Evolutionary conservation across 1,284 basidiomycete species (phyloP).

Genomic region (Lentinula novae-zelandiae): DNA sequence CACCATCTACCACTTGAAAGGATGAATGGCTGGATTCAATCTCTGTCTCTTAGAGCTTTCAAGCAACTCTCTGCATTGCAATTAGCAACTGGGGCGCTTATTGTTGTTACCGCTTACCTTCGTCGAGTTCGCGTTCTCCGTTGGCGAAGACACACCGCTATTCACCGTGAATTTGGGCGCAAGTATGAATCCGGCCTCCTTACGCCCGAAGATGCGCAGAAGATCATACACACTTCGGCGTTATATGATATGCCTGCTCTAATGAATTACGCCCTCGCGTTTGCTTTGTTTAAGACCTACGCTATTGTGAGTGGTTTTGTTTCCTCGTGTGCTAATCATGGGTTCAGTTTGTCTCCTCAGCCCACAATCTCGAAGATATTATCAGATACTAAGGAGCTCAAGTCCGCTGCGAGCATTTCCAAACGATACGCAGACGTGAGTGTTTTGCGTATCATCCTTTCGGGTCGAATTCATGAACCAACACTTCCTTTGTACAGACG

Average conservation of each 20-base stretch:
- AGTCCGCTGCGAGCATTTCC: conserved; percentile 29
- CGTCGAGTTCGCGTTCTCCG: conserved; percentile 15
- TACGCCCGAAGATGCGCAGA: conserved; percentile 41
- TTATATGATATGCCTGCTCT: conserved; percentile 41
- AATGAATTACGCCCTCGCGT: conserved; percentile 33
- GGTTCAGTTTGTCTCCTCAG: conserved; percentile 21
- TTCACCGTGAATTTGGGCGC: conserved; percentile 26
- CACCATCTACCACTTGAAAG: neutral
- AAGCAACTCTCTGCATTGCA: neutral
- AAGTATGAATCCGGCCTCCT: conserved; percentile 30
- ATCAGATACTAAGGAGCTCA: conserved; percentile 28
- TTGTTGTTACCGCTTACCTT: neutral
- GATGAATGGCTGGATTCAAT: neutral
- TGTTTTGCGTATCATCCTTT: conserved; percentile 5
- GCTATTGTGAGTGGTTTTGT: conserved; percentile 34
- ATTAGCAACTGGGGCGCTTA: neutral
- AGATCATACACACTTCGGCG: conserved; percentile 29
- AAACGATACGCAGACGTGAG: conserved; percentile 43
- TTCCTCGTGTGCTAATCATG: neutral
- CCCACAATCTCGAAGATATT: conserved; percentile 42
- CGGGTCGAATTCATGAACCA: neutral
- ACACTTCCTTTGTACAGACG: conserved; percentile 26
- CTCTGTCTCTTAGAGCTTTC: neutral
- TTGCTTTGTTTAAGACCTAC: conserved; percentile 49
- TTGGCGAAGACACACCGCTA: conserved; percentile 17